A percentile compares a stretch with the other conserved stretches of the same genome.
phyloP scores from a whole-genome alignment of 1,284 basidiomycete species.

The Ustilago crameri region DNA sequence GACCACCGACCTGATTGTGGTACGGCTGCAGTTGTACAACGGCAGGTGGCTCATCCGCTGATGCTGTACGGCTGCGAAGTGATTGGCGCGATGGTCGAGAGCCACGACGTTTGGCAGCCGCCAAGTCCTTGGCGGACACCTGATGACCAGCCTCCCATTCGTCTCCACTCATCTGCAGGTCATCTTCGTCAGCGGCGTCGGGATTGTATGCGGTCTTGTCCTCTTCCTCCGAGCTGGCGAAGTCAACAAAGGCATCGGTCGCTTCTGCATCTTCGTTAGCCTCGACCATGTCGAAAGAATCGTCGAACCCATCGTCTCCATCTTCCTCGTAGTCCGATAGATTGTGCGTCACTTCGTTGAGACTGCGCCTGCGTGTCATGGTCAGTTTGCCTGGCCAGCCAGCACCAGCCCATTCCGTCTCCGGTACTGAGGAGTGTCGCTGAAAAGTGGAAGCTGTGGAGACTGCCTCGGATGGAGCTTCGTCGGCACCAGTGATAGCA shows the following conservation, averaged over 20 bases:
- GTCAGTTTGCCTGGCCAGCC: slow-evolving; percentile 33
- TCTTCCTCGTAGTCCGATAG: slow-evolving; percentile 48
- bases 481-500: neutral
- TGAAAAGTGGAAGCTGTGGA: slow-evolving; percentile 20
- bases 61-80: neutral
- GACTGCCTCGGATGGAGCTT: slow-evolving; percentile 5
- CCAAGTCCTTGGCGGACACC: neutral
- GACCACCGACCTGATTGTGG: slow-evolving; percentile 96
- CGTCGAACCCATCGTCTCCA: slow-evolving; percentile 26
- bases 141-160: slow-evolving; percentile 36
- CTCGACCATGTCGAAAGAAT: slow-evolving; percentile 24
- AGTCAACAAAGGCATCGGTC: slow-evolving; percentile 18
- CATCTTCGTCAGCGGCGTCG: slow-evolving; percentile 38
- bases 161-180: slow-evolving; percentile 46
- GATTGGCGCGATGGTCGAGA: slow-evolving; percentile 7
- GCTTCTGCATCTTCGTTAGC: slow-evolving; percentile 13
- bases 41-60: slow-evolving; percentile 39
- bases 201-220: slow-evolving; percentile 15
- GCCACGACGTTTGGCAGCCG: slow-evolving; percentile 5
- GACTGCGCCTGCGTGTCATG: slow-evolving; percentile 40
- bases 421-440: slow-evolving; percentile 48
- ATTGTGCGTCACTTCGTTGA: slow-evolving; percentile 28
- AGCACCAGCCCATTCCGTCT: slow-evolving; percentile 34
- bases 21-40: slow-evolving; percentile 91
- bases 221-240: slow-evolving; percentile 34